phyloP scores from a whole-genome alignment of 2,329 filamentous ascomycete species.

The Cadophora sp. region DNA sequence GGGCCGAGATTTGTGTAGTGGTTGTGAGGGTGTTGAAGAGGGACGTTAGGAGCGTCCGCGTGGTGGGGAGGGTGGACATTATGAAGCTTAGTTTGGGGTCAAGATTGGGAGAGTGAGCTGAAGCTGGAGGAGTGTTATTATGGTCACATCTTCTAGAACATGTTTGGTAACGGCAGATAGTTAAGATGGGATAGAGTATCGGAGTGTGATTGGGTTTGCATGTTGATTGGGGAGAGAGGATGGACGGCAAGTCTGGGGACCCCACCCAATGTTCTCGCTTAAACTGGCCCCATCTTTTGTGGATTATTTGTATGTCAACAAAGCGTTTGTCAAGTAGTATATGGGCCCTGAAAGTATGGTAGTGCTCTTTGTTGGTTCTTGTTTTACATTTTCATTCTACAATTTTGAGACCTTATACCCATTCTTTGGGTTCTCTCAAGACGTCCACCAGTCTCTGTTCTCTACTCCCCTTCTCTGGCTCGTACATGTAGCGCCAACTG shows the following conservation, averaged over 20 bases:
- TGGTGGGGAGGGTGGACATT: constrained; percentile 35
- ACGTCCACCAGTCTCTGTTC: constrained; percentile 85
- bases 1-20: no score
- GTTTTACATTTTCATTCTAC: constrained; percentile 19
- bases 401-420: constrained; percentile 56
- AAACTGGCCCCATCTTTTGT: not conserved
- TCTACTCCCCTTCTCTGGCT: constrained; percentile 73
- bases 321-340: not conserved
- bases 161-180: no score
- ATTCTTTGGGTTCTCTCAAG: constrained; percentile 68
- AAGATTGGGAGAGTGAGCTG: not conserved
- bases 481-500: constrained; percentile 95
- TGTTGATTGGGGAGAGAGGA: not conserved
- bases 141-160: not conserved
- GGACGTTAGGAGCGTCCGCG: constrained; percentile 40
- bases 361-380: not conserved
- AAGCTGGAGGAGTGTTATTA: not conserved
- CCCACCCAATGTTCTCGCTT: constrained; percentile 2
- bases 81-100: constrained; percentile 2
- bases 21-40: constrained; percentile 39
- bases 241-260: not conserved
- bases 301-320: not conserved
- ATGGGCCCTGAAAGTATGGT: not conserved
- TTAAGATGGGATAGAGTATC: not conserved
- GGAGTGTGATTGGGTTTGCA: not conserved